Percentiles rank a stretch among this genome's conserved stretches.
Conservation (phyloP, 179 eudicot genomes). For the Amaranthus tricolor region DNA sequence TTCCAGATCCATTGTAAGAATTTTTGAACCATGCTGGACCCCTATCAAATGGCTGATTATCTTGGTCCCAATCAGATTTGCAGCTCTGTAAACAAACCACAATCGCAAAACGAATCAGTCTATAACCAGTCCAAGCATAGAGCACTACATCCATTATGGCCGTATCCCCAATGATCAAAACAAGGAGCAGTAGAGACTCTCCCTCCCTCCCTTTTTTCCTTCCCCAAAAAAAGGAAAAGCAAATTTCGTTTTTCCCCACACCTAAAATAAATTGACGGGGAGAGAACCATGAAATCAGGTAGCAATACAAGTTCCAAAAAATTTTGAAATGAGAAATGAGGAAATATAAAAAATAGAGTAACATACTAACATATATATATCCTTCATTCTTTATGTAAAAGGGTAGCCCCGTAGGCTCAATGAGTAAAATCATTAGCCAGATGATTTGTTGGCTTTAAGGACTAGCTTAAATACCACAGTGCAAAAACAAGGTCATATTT, state of each 20-base stretch:
- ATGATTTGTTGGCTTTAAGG: neutral
- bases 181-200: neutral
- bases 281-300: neutral
- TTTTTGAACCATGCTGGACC: conserved; percentile 62
- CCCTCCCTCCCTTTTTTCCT: neutral
- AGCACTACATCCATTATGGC: neutral
- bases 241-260: too few relatives aligned
- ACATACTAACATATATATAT: neutral
- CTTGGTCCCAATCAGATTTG: conserved; percentile 40
- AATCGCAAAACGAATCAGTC: conserved; percentile 15
- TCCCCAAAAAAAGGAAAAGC: neutral
- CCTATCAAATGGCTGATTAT: conserved; percentile 41
- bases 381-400: neutral
- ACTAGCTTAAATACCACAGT: too few relatives aligned
- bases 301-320: neutral
- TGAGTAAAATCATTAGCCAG: neutral
- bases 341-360: neutral
- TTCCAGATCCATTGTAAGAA: conserved; percentile 38
- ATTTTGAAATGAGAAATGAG: neutral
- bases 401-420: neutral
- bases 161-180: neutral
- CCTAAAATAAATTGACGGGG: neutral
- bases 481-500: too few relatives aligned
- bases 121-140: neutral
- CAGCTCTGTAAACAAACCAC: conserved; percentile 50